Evolutionary conservation across 1,284 basidiomycete species (phyloP).

Genomic region (Cutaneotrichosporon sp.): DNA sequence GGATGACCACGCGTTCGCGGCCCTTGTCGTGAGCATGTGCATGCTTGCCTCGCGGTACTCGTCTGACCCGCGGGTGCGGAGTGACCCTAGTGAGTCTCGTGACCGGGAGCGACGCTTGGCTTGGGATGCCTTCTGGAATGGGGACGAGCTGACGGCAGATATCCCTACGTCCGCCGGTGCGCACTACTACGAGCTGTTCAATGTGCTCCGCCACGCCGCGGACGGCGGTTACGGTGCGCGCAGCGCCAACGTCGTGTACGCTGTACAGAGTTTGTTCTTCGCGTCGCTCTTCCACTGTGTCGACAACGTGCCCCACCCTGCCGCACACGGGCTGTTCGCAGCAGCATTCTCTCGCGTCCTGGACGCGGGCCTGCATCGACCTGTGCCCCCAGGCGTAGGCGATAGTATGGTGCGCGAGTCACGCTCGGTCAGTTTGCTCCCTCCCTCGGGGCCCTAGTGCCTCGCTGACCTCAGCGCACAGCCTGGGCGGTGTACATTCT

Average conservation of each 20-base stretch:
- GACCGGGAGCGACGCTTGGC: too few relatives aligned
- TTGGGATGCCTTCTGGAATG: too few relatives aligned
- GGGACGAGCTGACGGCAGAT: conserved; percentile 8
- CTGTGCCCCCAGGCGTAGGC: conserved; percentile 1
- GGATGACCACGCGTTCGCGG: conserved; percentile 13
- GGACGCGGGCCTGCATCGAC: conserved; percentile 12
- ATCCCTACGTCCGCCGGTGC: conserved; percentile 17
- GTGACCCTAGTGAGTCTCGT: conserved; percentile 6
- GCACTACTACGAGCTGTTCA: conserved; percentile 16
- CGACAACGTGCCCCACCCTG: conserved; percentile 24
- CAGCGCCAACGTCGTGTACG: conserved; percentile 18
- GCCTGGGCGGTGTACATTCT: conserved; percentile 15
- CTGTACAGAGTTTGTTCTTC: conserved; percentile 19
- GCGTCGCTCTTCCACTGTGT: conserved; percentile 22
- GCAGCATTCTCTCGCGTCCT: conserved; percentile 10
- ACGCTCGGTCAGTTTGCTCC: conserved; percentile 2
- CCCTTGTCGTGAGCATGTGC: conserved; percentile 15
- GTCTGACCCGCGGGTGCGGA: conserved; percentile 9
- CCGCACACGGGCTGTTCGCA: conserved; percentile 17
- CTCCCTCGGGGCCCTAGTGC: too few relatives aligned
- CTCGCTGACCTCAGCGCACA: conserved; percentile 8
- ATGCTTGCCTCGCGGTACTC: conserved; percentile 18
- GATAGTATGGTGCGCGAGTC: conserved; percentile 10
- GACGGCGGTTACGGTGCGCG: conserved; percentile 4
- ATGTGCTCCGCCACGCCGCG: conserved; percentile 10